Base-by-base conservation (phyloP, 2,329 filamentous ascomycete genomes). In the Alternaria gaisen region DNA sequence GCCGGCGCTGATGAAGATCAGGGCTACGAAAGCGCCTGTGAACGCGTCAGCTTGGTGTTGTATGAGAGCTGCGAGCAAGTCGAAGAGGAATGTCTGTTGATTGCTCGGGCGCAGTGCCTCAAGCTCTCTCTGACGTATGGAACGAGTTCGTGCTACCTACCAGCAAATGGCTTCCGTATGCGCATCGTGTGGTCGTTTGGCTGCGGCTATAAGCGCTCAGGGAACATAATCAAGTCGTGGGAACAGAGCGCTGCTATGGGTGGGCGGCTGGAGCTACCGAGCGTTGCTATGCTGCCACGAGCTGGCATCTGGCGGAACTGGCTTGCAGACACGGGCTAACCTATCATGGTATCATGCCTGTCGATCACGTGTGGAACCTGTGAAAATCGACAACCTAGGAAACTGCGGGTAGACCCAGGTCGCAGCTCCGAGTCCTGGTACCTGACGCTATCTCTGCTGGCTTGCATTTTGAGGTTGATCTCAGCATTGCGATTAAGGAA, bases 1-100 rank as follows among this genome's bases (percentile, higher is more conserved):
- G 62, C 91, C 88, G 56, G 80, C 79, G 34, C 91, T 80, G 62
- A 97, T 84, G 68, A 93, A 83, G 53, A 77, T 71, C 70, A 97
- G 87, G 69, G 84, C 79, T 67, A 82, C 68, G 73, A 89, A 84
- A 60, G 79, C 79, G 60, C 75, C 82, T 83, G 62, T 20, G 18
- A 5, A 26, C 7, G 24, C 51, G 53, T 60, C 42, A 60, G 58
- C 34, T 38, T 34, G 16, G 14, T 38, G 34, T 12, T 36, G 9
- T 18, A 18, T 8, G 20, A 32, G n/a, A 44, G 46, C 14, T 36
- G 20, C 16, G 46, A 22, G 46, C 46, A 38, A n/a, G 32, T n/a
- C 22, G 30, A 20, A 50, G 30, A 5, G 38, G 22, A 22, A 24
- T 24, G 46, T 9, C 30, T 20, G 11, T 26, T 36, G 20, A 50